Conservation (phyloP, 257 asterid genomes). For the Plantago major region DNA sequence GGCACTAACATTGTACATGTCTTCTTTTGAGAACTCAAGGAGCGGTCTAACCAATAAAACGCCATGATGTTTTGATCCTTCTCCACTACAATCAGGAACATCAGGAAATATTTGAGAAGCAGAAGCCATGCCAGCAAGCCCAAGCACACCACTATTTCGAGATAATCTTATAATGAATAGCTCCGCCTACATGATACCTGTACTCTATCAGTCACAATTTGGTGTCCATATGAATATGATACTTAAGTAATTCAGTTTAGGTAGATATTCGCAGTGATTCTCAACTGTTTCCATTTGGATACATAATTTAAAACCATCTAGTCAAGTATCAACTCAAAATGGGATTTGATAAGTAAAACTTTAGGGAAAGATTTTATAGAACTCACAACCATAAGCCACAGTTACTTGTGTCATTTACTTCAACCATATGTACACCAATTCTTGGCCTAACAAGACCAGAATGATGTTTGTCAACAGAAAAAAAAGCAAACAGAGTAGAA, state of each 20-base stretch:
- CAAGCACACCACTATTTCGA: constrained; percentile 85
- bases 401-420: constrained; percentile 4
- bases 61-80: constrained; percentile 38
- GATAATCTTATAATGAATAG: constrained; percentile 81
- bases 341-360: neutral
- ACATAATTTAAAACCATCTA: neutral
- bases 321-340: neutral
- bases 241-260: constrained; percentile 10
- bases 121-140: constrained; percentile 93
- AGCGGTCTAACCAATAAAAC: constrained; percentile 77
- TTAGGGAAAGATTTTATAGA: neutral
- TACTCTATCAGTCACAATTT: constrained; percentile 25
- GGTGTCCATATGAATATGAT: neutral
- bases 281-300: constrained; percentile 4
- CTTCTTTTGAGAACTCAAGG: constrained; percentile 75
- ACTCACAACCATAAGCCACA: neutral
- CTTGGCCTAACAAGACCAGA: neutral
- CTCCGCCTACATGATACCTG: constrained; percentile 67
- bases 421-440: constrained; percentile 4
- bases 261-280: neutral
- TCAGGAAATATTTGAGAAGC: constrained; percentile 48
- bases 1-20: constrained; percentile 70
- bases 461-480: neutral
- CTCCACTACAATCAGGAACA: constrained; percentile 34
- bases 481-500: too few species aligned